Evolutionary conservation across 139 green algal species (phyloP).

Genomic region (Edaphochlamys debaryana): DNA sequence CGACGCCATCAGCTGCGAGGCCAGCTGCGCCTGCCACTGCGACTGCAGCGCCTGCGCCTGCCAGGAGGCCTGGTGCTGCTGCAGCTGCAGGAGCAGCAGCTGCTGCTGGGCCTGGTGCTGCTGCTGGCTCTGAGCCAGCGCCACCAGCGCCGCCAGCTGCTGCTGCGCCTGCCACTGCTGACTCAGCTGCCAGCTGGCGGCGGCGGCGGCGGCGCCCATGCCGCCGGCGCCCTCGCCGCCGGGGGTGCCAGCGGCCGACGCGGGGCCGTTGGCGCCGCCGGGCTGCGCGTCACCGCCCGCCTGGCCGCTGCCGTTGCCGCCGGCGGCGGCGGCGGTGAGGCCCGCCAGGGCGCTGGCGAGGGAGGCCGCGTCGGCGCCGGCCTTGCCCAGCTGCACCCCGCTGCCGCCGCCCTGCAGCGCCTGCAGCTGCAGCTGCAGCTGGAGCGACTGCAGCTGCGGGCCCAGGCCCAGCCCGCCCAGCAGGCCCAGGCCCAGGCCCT

Average conservation of each 20-base stretch:
- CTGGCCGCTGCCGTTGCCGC: too few species aligned
- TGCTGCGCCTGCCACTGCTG: slow-evolving; percentile 29
- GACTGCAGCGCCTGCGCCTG: background rate
- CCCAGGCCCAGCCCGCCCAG: background rate
- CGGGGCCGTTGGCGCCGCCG: background rate
- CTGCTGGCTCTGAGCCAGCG: slow-evolving; percentile 1
- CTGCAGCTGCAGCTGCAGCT: background rate
- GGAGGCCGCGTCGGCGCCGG: background rate
- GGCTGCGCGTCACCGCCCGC: background rate
- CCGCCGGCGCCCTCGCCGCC: too few species aligned
- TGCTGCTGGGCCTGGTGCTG: slow-evolving; percentile 8
- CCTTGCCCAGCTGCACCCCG: background rate
- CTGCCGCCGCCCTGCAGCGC: background rate
- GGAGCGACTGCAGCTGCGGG: background rate
- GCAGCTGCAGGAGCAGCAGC: background rate
- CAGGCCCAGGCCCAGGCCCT: background rate
- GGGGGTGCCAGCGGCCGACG: background rate
- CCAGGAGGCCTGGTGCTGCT: background rate
- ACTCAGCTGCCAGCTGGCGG: background rate
- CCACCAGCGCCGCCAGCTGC: background rate
- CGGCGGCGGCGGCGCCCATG: too few species aligned
- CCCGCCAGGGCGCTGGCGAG: background rate
- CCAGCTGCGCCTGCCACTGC: background rate
- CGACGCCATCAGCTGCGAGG: background rate
- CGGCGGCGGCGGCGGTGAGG: too few species aligned